Evolutionary conservation across 208 protist species (phyloP).

Genomic region (Borovskyia barvae): DNA sequence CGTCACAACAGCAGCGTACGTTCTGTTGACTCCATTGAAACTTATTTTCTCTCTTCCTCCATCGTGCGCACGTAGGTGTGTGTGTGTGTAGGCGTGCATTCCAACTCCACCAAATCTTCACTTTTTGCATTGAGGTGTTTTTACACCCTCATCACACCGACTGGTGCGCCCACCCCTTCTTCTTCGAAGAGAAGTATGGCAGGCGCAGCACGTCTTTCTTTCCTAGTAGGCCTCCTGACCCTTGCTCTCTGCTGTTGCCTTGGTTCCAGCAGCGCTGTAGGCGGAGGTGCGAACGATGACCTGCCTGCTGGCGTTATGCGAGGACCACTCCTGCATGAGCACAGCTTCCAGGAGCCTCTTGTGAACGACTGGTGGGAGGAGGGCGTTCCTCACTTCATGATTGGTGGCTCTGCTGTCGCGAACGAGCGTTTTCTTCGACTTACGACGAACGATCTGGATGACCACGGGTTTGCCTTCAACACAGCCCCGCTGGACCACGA

Average conservation of each 20-base stretch:
- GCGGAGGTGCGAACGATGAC: conserved; percentile 13
- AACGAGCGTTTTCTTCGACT: conserved; percentile 82
- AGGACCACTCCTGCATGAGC: conserved; percentile 66
- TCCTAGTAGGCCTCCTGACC: background rate
- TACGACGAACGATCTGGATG: conserved; percentile 61
- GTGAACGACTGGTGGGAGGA: conserved; percentile 89
- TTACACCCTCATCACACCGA: too few relatives aligned
- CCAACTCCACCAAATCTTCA: too few relatives aligned
- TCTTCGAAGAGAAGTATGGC: too few relatives aligned
- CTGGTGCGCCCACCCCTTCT: too few relatives aligned
- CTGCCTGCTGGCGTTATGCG: conserved; percentile 55
- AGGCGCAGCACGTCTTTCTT: too few relatives aligned
- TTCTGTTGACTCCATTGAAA: too few relatives aligned
- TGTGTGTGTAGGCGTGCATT: too few relatives aligned
- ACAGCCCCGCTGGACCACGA: conserved; percentile 67
- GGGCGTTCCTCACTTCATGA: conserved; percentile 84
- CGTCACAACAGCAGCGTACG: too few relatives aligned
- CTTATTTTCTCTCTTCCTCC: too few relatives aligned
- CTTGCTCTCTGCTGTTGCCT: conserved; percentile 2
- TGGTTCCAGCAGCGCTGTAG: background rate
- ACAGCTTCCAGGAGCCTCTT: conserved; percentile 71
- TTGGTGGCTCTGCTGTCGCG: conserved; percentile 73
- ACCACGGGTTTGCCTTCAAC: conserved; percentile 84
- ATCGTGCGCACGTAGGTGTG: too few relatives aligned
- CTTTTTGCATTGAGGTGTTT: too few relatives aligned